Conservation (phyloP, 2,329 filamentous ascomycete species). For the Orbilia blumenaviensis region DNA sequence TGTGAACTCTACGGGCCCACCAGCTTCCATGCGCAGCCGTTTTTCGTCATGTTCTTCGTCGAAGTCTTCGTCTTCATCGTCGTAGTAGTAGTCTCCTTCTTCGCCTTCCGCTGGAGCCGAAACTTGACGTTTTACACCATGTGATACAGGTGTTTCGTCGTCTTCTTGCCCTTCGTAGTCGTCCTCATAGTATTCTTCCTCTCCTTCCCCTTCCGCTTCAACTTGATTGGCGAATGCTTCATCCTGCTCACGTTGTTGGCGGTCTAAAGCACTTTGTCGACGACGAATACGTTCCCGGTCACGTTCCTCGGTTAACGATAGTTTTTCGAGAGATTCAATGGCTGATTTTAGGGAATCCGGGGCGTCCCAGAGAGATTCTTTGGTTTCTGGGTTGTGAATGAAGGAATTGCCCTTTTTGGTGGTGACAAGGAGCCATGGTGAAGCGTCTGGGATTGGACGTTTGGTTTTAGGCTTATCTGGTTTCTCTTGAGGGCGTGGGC, state of each 20-base stretch:
- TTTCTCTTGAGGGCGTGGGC: constrained; percentile 56
- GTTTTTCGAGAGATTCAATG: constrained; percentile 74
- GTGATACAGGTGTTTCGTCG: constrained; percentile 56
- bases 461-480: constrained; percentile 83
- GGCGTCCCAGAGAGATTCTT: constrained; percentile 94
- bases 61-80: constrained; percentile 66
- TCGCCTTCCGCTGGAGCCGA: constrained; percentile 67
- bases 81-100: constrained; percentile 64
- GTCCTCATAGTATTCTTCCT: constrained; percentile 43
- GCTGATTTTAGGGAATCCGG: constrained; percentile 84
- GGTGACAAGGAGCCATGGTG: constrained; percentile 90
- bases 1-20: constrained; percentile 77
- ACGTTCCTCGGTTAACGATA: constrained; percentile 43
- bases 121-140: constrained; percentile 54
- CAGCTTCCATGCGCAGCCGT: constrained; percentile 65
- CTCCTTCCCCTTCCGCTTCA: constrained; percentile 57
- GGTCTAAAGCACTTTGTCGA: constrained; percentile 41
- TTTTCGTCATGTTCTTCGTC: constrained; percentile 66
- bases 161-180: constrained; percentile 49
- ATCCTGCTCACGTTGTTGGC: constrained; percentile 39
- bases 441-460: constrained; percentile 78
- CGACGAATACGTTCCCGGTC: constrained; percentile 55
- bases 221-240: constrained; percentile 52
- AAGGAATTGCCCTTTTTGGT: constrained; percentile 91
- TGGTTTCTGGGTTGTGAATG: constrained; percentile 85